A percentile compares a stretch with the other conserved stretches of the same genome.
phyloP scores from a whole-genome alignment of 306 rosid species.

The Dryas drummondii region DNA sequence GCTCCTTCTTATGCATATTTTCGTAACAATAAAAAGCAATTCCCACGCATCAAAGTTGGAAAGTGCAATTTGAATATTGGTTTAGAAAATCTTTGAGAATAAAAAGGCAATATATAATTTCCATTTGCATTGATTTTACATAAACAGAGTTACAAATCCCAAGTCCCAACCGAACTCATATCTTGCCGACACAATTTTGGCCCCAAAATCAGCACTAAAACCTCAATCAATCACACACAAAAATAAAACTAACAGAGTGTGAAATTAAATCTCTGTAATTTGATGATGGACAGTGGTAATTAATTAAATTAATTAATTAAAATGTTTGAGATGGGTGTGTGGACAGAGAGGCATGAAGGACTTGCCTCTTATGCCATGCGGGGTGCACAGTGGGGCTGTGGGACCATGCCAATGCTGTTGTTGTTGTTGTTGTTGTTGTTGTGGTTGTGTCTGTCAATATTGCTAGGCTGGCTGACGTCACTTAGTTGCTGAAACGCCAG shows the following conservation, averaged over 20 bases:
- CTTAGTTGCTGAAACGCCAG: constrained; percentile 14
- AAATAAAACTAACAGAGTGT: not conserved
- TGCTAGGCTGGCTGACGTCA: constrained; percentile 35
- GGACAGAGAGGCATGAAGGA: too few species aligned
- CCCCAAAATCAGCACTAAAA: not conserved
- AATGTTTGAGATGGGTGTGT: too few species aligned
- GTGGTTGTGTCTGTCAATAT: constrained; percentile 6
- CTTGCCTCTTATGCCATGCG: constrained; percentile 6
- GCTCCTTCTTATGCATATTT: constrained; percentile 25
- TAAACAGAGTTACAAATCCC: not conserved
- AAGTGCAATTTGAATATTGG: constrained; percentile 3
- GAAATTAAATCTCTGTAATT: not conserved
- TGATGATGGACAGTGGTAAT: not conserved
- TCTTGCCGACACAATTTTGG: constrained; percentile 36
- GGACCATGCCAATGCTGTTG: constrained; percentile 21
- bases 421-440: not conserved
- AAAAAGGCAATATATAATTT: not conserved
- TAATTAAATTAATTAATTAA: not conserved
- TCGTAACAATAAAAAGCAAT: constrained; percentile 13
- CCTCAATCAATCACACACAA: not conserved
- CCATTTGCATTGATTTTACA: not conserved
- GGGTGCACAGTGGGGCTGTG: not conserved
- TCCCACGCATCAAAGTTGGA: constrained; percentile 27
- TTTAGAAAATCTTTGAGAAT: not conserved
- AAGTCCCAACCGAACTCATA: not conserved